A percentile compares a stretch with the other conserved stretches of the same genome.
These are phyloP conservation scores for Cyberlindnera amylophila DNA, from an alignment of 805 yeast species.

Conservation along the genomic window DNA sequence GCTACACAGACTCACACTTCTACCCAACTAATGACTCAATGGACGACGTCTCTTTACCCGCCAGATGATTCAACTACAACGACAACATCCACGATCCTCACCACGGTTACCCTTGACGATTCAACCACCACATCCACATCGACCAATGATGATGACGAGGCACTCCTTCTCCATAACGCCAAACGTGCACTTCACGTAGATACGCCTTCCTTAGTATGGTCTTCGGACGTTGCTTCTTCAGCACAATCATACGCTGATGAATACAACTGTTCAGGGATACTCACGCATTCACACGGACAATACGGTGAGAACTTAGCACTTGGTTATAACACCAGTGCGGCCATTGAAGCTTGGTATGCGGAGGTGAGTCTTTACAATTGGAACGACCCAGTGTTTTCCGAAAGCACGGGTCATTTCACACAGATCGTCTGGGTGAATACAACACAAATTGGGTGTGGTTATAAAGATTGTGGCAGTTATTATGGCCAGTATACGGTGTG, in stretches of 20 bases:
- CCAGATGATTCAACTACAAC: conserved; percentile 20
- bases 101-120: conserved; percentile 15
- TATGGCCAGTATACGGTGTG: conserved; percentile 63
- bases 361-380: conserved; percentile 55
- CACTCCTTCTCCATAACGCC: conserved; percentile 44
- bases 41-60: conserved; percentile 7
- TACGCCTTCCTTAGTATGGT: conserved; percentile 55
- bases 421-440: conserved; percentile 72
- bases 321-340: conserved; percentile 56
- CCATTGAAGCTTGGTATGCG: conserved; percentile 73
- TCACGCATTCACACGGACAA: conserved; percentile 53
- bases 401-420: conserved; percentile 71
- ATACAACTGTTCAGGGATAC: conserved; percentile 52
- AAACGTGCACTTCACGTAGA: conserved; percentile 48
- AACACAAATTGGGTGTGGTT: conserved; percentile 67
- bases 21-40: conserved; percentile 8
- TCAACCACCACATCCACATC: not conserved
- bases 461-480: conserved; percentile 47
- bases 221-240: conserved; percentile 42
- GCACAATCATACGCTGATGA: conserved; percentile 55
- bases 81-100: conserved; percentile 13
- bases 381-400: conserved; percentile 42
- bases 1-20: conserved; percentile 4
- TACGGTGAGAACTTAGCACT: conserved; percentile 83
- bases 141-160: conserved; percentile 7